These are phyloP conservation scores for Ceratocystis lukuohia DNA, from an alignment of 2,329 filamentous ascomycete species.

Conservation along the genomic window DNA sequence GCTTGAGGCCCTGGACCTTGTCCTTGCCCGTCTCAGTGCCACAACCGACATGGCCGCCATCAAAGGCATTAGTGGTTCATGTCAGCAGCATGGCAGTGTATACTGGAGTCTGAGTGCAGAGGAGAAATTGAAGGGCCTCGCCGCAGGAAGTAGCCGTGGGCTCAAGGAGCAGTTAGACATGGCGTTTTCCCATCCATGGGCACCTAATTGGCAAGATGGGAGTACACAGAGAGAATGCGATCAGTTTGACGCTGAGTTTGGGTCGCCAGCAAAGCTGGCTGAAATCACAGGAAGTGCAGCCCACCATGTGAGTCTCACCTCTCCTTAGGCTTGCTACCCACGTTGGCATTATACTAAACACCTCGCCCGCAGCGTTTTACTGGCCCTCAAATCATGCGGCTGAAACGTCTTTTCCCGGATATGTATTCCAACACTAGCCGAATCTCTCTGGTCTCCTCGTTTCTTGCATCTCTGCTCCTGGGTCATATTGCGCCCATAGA, in stretches of 20 bases:
- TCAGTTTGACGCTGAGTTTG: constrained; percentile 63
- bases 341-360: not conserved
- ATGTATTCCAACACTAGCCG: constrained; percentile 68
- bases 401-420: constrained; percentile 64
- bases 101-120: constrained; percentile 73
- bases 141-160: constrained; percentile 36
- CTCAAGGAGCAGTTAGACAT: constrained; percentile 59
- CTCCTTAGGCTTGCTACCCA: not conserved
- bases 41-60: constrained; percentile 54
- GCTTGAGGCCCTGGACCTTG: constrained; percentile 82
- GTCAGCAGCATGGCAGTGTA: constrained; percentile 95
- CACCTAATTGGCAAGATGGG: constrained; percentile 96
- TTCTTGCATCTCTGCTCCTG: constrained; percentile 80
- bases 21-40: constrained; percentile 60
- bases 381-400: constrained; percentile 87
- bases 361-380: constrained; percentile 62
- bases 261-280: constrained; percentile 54
- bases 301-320: constrained; percentile 58
- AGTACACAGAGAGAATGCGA: constrained; percentile 90
- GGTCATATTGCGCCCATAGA: constrained; percentile 80
- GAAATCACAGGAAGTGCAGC: constrained; percentile 78
- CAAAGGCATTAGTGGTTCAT: constrained; percentile 74
- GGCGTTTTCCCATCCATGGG: constrained; percentile 72
- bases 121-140: constrained; percentile 45
- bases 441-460: constrained; percentile 91